Conservation (phyloP, 371 early-diverging fungal genomes). For the Gilbertella persicaria region DNA sequence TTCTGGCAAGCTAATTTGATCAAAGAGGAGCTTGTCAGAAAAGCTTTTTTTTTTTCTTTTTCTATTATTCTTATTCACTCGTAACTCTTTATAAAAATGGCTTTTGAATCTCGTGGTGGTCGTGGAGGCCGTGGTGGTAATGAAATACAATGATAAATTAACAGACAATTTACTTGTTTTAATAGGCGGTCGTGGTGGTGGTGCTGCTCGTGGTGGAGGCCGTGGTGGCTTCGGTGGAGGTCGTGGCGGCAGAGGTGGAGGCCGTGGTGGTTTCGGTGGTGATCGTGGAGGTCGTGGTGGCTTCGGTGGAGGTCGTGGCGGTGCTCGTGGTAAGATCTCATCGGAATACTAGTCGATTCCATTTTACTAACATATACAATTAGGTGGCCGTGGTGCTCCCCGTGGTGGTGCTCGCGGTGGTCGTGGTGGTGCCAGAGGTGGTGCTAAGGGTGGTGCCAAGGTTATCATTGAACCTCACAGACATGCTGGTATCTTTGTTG, state of each 20-base stretch:
- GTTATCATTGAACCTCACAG: conserved; percentile 97
- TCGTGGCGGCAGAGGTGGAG: conserved; percentile 45
- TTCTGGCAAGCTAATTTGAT: too few species aligned
- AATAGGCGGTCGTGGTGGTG: conserved; percentile 21
- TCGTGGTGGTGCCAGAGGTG: conserved; percentile 57
- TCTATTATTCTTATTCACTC: neutral
- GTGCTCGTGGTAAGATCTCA: conserved; percentile 34
- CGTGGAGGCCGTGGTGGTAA: neutral
- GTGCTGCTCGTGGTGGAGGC: conserved; percentile 26
- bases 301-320: conserved; percentile 33
- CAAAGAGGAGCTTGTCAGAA: too few species aligned
- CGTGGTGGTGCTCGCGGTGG: conserved; percentile 54
- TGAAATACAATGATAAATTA: too few species aligned
- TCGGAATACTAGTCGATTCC: neutral
- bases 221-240: conserved; percentile 26
- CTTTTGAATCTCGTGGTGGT: conserved; percentile 11
- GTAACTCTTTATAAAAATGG: neutral
- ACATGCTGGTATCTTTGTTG: conserved; percentile 97
- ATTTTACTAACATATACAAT: neutral
- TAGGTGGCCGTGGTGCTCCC: conserved; percentile 36
- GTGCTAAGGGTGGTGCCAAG: conserved; percentile 88
- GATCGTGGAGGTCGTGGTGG: conserved; percentile 52
- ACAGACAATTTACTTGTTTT: too few species aligned
- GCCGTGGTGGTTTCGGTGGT: conserved; percentile 53
- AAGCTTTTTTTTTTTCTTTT: neutral